Conservation (phyloP, 192 early-diverging fungal genomes). For the Backusella sp. region DNA sequence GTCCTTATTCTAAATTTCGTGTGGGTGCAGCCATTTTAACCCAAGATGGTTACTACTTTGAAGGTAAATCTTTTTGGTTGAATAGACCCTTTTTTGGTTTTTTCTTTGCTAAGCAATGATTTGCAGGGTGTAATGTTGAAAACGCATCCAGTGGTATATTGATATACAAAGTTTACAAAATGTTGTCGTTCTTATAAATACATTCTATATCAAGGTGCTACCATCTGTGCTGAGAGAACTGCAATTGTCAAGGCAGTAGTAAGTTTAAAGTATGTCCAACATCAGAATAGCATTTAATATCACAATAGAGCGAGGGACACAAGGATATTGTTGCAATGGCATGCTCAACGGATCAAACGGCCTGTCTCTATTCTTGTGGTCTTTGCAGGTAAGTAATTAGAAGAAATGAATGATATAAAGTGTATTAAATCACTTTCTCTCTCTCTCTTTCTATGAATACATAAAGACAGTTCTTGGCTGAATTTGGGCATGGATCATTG, state of each 20-base stretch:
- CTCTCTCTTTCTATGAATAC: too few species aligned
- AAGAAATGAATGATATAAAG: background rate
- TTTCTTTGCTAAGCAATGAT: background rate
- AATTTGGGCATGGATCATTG: conserved; percentile 66
- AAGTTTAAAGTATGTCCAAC: conserved; percentile 23
- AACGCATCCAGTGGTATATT: conserved; percentile 74
- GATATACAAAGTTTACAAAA: too few species aligned
- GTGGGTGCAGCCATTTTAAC: conserved; percentile 84
- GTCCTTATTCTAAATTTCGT: conserved; percentile 91
- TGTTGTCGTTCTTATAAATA: too few species aligned
- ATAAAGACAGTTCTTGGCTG: conserved; percentile 74
- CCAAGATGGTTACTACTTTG: conserved; percentile 44
- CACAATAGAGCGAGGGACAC: conserved; percentile 67
- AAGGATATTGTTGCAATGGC: conserved; percentile 70
- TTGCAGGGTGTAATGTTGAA: conserved; percentile 80
- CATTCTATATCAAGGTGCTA: conserved; percentile 48
- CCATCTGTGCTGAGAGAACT: conserved; percentile 90
- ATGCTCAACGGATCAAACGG: conserved; percentile 66
- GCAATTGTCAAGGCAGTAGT: conserved; percentile 87
- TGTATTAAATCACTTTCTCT: too few species aligned
- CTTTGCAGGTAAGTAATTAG: conserved; percentile 37
- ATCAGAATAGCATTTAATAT: background rate
- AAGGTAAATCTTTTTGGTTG: background rate
- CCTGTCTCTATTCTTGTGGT: conserved; percentile 42
- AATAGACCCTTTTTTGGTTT: background rate